Base-by-base conservation (phyloP, 2,329 filamentous ascomycete genomes). In the Nigrograna mackinnonii region DNA sequence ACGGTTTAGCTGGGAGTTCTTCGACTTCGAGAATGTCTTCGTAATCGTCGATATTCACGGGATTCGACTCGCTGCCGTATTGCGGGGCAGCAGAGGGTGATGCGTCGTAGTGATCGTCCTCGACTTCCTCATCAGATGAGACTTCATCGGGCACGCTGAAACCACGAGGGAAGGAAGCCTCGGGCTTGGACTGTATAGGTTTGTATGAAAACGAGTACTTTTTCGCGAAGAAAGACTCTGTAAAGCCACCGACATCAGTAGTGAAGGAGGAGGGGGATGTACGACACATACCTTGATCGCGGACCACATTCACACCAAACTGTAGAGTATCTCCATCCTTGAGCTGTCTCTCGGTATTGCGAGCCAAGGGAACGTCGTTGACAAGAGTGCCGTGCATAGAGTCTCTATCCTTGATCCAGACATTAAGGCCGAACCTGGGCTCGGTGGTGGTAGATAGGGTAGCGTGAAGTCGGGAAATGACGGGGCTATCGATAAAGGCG, bases 391-490 rank as follows among this genome's bases (percentile, higher is more conserved):
- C 83, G 58, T 86, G 83, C 74, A 83, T 83, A 6, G 82, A 85
- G 22, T 72, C 74, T 14, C 69, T 68, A 55, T 86, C 83, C 44
- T 65, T 68, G 46, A 86, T 69, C 38, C 69, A 75, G 34, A 83
- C 63, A 6, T 45, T 46, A 19, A 60, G 53, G 9, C 36, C 26
- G 20, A 55, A 52, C 22, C 39, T 37, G 11, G 34, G 34, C 39
- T 21, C 35, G 9, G 47, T 35, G 37, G 58, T 52, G 31, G 52
- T 52, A 2, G 56, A 62, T 26, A 74, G 51, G 39, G 78, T 67
- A 13, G 86, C 87, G 66, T 90, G 86, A 9, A 80, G 63, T 33
- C 86, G 76, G 18, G 85, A 89, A 74, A 90, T 85, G 24, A 89
- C 85, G 0, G 85, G 81, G 43, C 81, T 86, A 50, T 88, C 80